A percentile compares a stretch with the other conserved stretches of the same genome.
phyloP scores from a whole-genome alignment of 192 early-diverging fungal genomes.

The Pilobolus umbonatus region DNA sequence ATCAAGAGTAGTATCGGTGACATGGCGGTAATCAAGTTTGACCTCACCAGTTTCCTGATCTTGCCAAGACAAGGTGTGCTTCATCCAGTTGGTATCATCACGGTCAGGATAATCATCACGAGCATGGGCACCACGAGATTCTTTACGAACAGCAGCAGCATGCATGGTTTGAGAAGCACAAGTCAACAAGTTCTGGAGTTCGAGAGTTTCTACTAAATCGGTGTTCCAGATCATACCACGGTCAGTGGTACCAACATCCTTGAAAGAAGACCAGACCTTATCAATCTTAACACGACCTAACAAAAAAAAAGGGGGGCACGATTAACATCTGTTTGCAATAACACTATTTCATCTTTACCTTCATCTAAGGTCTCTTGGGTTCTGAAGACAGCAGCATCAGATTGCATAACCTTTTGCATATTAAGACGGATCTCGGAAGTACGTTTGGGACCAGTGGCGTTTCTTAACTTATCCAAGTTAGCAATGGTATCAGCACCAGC shows the following conservation, averaged over 20 bases:
- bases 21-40: slow-evolving; percentile 80
- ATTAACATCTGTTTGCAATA: not conserved
- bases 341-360: too few relatives aligned
- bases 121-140: slow-evolving; percentile 97
- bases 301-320: not conserved
- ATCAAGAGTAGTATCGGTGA: slow-evolving; percentile 79
- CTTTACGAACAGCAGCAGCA: slow-evolving; percentile 88
- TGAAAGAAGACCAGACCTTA: slow-evolving; percentile 72
- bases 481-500: slow-evolving; percentile 88
- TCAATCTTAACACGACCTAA: slow-evolving; percentile 77
- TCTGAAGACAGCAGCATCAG: slow-evolving; percentile 95
- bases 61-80: slow-evolving; percentile 96
- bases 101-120: slow-evolving; percentile 89
- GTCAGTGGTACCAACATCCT: slow-evolving; percentile 86
- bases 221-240: slow-evolving; percentile 98
- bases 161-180: slow-evolving; percentile 91
- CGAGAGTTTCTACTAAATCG: slow-evolving; percentile 92
- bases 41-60: slow-evolving; percentile 72
- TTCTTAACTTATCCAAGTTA: slow-evolving; percentile 92
- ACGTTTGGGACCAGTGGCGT: slow-evolving; percentile 69
- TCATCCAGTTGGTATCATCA: slow-evolving; percentile 96
- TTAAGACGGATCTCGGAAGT: slow-evolving; percentile 85
- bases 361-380: slow-evolving; percentile 84
- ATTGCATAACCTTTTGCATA: slow-evolving; percentile 99
- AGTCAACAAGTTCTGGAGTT: slow-evolving; percentile 96